These are phyloP conservation scores for Pleurostoma richardsiae DNA, from an alignment of 2,329 filamentous ascomycete species.

Conservation along the genomic window DNA sequence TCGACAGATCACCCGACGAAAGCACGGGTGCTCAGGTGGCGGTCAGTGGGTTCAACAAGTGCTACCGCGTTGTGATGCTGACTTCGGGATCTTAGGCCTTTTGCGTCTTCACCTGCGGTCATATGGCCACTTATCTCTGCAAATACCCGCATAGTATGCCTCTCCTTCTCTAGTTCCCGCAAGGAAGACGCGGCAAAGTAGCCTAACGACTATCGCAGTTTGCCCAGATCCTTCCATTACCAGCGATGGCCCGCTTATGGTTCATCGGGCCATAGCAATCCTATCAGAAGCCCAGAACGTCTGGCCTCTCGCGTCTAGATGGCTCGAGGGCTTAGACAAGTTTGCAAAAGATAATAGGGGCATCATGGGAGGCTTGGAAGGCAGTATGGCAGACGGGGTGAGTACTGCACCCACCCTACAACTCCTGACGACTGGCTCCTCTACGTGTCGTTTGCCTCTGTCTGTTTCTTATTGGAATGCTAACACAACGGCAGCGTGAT, in stretches of 20 bases:
- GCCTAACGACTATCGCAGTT: constrained; percentile 23
- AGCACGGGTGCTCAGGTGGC: constrained; percentile 49
- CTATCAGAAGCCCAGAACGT: constrained; percentile 42
- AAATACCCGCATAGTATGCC: constrained; percentile 44
- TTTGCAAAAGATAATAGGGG: constrained; percentile 39
- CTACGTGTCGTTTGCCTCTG: constrained; percentile 9
- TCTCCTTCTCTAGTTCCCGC: neutral
- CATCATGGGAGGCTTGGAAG: constrained; percentile 31
- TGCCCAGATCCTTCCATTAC: constrained; percentile 34
- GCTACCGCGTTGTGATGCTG: neutral
- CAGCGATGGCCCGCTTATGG: constrained; percentile 37
- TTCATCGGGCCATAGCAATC: constrained; percentile 37
- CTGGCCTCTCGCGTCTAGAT: constrained; percentile 48
- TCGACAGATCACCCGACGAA: constrained; percentile 37
- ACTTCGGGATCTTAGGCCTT: constrained; percentile 28
- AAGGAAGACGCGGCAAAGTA: neutral
- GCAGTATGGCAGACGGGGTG: constrained; percentile 46
- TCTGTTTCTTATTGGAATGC: constrained; percentile 8
- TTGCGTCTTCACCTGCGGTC: constrained; percentile 49
- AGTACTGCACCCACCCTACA: constrained; percentile 19
- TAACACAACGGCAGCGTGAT: constrained; percentile 19
- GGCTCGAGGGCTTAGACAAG: constrained; percentile 43
- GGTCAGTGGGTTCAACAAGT: constrained; percentile 19
- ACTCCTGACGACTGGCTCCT: constrained; percentile 3
- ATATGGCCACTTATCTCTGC: constrained; percentile 46